phyloP scores from a whole-genome alignment of 2,329 filamentous ascomycete species.

The Fusarium hainanense region DNA sequence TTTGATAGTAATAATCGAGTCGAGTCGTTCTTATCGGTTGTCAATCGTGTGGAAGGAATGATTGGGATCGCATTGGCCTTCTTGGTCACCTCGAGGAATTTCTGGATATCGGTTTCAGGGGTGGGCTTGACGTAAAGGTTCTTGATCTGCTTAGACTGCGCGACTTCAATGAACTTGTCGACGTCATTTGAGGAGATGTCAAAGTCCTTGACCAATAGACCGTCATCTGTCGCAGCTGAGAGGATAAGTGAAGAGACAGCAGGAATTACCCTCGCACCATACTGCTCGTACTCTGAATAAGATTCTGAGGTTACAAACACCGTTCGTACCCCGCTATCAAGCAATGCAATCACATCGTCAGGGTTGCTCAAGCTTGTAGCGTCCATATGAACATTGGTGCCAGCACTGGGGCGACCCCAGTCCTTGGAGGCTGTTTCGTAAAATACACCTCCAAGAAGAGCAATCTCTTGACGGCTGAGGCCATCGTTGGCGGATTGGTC shows the following conservation, averaged over 20 bases:
- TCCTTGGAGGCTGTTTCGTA: slow-evolving; percentile 63
- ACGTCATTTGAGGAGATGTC: slow-evolving; percentile 57
- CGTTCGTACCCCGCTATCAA: slow-evolving; percentile 86
- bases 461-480: slow-evolving; percentile 67
- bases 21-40: slow-evolving; percentile 71
- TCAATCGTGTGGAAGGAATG: slow-evolving; percentile 76
- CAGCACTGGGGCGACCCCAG: slow-evolving; percentile 61
- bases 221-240: slow-evolving; percentile 59
- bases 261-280: slow-evolving; percentile 67
- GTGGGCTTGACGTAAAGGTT: slow-evolving; percentile 64
- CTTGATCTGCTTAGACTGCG: slow-evolving; percentile 58
- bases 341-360: slow-evolving; percentile 80
- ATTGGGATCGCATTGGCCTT: slow-evolving; percentile 74
- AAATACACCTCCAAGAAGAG: slow-evolving; percentile 69
- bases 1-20: slow-evolving; percentile 69
- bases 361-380: slow-evolving; percentile 74
- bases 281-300: slow-evolving; percentile 67
- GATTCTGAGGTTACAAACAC: slow-evolving; percentile 83
- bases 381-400: slow-evolving; percentile 78
- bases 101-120: slow-evolving; percentile 58
- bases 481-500: slow-evolving; percentile 62
- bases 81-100: slow-evolving; percentile 60
- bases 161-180: slow-evolving; percentile 58
- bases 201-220: slow-evolving; percentile 64
- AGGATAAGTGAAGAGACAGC: slow-evolving; percentile 60